These are phyloP conservation scores for Beta lomatogona DNA, from an alignment of 179 eudicot genomes.

Conservation along the genomic window DNA sequence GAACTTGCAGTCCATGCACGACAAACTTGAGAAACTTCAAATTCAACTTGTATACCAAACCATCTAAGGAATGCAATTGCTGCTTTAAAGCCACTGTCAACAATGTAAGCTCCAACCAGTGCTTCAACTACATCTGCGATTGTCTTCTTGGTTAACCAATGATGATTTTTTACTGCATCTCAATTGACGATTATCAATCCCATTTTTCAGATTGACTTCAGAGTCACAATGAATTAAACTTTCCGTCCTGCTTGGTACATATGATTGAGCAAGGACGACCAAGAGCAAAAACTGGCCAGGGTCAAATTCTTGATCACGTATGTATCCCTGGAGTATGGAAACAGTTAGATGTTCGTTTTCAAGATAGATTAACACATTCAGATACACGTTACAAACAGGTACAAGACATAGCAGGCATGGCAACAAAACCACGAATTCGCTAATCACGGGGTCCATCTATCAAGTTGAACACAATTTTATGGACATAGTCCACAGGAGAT, in stretches of 20 bases:
- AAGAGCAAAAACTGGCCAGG: slow-evolving; percentile 55
- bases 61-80: slow-evolving; percentile 85
- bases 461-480: background rate
- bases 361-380: background rate
- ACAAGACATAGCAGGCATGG: background rate
- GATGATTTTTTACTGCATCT: slow-evolving; percentile 82
- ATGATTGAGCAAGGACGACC: slow-evolving; percentile 76
- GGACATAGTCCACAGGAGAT: background rate
- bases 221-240: slow-evolving; percentile 46
- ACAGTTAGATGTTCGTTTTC: slow-evolving; percentile 11
- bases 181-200: slow-evolving; percentile 36
- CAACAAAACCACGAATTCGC: slow-evolving; percentile 4
- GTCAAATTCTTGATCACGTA: slow-evolving; percentile 87
- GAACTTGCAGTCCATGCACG: slow-evolving; percentile 64
- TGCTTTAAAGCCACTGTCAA: slow-evolving; percentile 90
- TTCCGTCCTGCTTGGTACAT: slow-evolving; percentile 56
- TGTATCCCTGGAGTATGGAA: slow-evolving; percentile 56
- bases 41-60: slow-evolving; percentile 76
- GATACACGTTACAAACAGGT: background rate
- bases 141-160: slow-evolving; percentile 84
- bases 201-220: slow-evolving; percentile 26
- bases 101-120: slow-evolving; percentile 81
- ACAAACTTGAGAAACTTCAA: slow-evolving; percentile 56
- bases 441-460: background rate
- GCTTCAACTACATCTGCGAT: slow-evolving; percentile 95